Base-by-base conservation (phyloP, 2,329 filamentous ascomycete genomes). In the Talaromyces sp. region DNA sequence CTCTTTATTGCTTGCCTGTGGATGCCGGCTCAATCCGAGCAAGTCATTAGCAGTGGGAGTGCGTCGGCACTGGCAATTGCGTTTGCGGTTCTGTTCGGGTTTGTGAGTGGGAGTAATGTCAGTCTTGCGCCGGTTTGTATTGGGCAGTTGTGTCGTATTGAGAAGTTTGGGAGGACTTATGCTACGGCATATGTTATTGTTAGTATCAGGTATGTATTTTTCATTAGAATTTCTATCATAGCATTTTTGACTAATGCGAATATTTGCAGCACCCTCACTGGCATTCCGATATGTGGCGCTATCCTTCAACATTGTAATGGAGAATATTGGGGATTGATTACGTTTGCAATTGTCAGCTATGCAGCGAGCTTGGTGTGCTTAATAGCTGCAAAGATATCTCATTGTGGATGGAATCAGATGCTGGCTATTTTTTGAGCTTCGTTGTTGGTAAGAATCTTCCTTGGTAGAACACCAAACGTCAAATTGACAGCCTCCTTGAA, bases 61-160 rank as follows among this genome's bases (percentile, higher is more conserved):
- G 86, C 82, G 2, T 79, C 83, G n/a, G 80, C 87, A 0, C 84
- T 93, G 31, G 81, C 93, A 11, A 82, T 96, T 65, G 78, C 90
- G 6, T 97, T 93, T 72, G 84, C 88, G 0, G 72, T 93, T 3
- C 72, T 95, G 2, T 95, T 96, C 73, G 93, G 93, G 0, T 93
- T 96, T 72, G 86, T 87, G 1, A 91, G 87, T 54, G 93, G 93
- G 1, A 90, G 87, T 60, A 91, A 92, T 70, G 93, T 97, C 71
- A 88, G 86, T n/a, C 82, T 97, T 66, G 91, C 90, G 0, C 92
- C 93, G 0, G 93, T 96, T 0, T 94, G 92, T 72, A 87, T 97
- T 13, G 90, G 91, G 0, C 87, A 90, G 74, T 82, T 96, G 57
- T 96, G 92, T 77, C 87, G 87, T 70, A 95, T 90, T 13, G 87